phyloP scores from a whole-genome alignment of 2,329 filamentous ascomycete genomes.

The Penicillium freii region DNA sequence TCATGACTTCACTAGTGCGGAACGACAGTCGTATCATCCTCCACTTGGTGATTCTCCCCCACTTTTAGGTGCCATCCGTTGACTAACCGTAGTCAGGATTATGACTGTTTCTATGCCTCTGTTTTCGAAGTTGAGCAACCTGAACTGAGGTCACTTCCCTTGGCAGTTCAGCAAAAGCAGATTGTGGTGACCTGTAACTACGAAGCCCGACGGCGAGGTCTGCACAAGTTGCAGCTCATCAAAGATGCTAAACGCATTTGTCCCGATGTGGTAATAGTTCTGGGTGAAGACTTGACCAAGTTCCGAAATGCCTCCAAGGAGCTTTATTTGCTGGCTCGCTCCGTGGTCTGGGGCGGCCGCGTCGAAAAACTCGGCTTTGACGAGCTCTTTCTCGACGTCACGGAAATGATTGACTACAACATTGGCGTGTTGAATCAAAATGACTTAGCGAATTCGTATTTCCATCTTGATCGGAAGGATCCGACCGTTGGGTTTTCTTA shows the following conservation, averaged over 20 bases:
- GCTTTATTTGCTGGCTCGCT: constrained; percentile 69
- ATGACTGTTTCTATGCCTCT: constrained; percentile 85
- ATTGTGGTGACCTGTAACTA: constrained; percentile 95
- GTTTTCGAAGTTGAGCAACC: constrained; percentile 82
- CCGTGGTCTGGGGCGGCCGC: constrained; percentile 72
- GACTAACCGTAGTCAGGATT: constrained; percentile 37
- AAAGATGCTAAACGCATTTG: constrained; percentile 75
- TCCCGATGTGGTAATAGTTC: constrained; percentile 78
- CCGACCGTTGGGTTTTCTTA: constrained; percentile 78
- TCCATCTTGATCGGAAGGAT: constrained; percentile 69
- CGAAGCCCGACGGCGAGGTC: constrained; percentile 67
- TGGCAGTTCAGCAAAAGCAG: constrained; percentile 89
- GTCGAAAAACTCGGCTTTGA: constrained; percentile 86
- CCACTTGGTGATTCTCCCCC: constrained; percentile 66
- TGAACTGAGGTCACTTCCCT: constrained; percentile 65
- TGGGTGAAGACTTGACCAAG: constrained; percentile 80
- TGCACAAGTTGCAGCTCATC: constrained; percentile 79
- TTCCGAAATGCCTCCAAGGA: constrained; percentile 85
- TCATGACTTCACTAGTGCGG: constrained; percentile 33
- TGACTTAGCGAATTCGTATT: constrained; percentile 69
- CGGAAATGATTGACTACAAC: constrained; percentile 84
- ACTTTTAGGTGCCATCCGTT: not conserved
- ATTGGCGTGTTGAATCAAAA: constrained; percentile 65
- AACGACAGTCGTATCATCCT: constrained; percentile 69
- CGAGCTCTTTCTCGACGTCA: constrained; percentile 79